Base-by-base conservation (phyloP, 257 asterid species). In the Salvia miltiorrhiza region DNA sequence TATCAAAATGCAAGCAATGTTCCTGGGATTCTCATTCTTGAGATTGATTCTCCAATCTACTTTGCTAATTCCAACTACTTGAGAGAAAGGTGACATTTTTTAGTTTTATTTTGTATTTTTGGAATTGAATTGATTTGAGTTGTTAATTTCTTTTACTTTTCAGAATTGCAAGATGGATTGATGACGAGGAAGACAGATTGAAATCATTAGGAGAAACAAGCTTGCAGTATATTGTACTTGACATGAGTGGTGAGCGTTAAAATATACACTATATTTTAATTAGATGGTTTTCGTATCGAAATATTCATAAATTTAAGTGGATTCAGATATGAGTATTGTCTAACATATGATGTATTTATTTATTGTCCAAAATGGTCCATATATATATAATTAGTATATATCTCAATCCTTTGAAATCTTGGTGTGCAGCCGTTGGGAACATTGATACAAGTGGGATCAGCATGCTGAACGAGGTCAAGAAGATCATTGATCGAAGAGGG, bases 381-480 rank as follows among this genome's bases (percentile, higher is more conserved):
- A n/a, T n/a, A 30, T 30, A 30, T 30, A 4, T 30, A 30, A 7
- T 30, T 0, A 0, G 7, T 7, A 35, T 7, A 35, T 7, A 7
- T 35, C 2, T 5, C 8, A 7, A 8, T 48, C 24, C 11, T 16
- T 35, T 9, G 9, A 10, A 24, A 70, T 69, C 12, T 19, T 23
- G 3, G 7, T 40, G 12, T 33, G 61, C 85, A 94, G 99, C 96
- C 28, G 94, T 94, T 26, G 97, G 96, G 6, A 94, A 89, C 88
- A 91, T 94, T 21, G 99, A 94, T 71, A 94, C 99, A 1, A 94
- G 99, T 43, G 99, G 97, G 56, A 87, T 94, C 32, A 85, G 90
- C 82, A 91, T 94, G 99, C 76, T 91, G 7, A 85, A 89, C 23
- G 99, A 94, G 86, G 73, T 91, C 10, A 87, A 86, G 79, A 91